Percentiles rank a stretch among this genome's conserved stretches.
phyloP scores from a whole-genome alignment of 257 asterid species.

The Fraxinus cuspidata region DNA sequence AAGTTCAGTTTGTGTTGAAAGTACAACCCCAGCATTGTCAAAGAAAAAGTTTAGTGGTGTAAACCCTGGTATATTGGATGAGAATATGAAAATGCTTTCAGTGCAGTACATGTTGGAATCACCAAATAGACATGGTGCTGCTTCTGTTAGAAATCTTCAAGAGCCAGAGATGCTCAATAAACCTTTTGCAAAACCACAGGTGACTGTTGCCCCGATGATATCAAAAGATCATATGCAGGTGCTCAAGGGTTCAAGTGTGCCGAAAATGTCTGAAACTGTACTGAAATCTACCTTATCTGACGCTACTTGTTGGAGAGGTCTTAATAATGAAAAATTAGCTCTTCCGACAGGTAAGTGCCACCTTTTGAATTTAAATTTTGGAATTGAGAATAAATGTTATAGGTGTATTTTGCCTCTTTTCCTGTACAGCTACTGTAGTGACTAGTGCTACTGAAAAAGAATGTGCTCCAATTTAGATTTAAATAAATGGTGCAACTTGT shows the following conservation, averaged over 20 bases:
- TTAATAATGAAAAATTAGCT: conserved; percentile 25
- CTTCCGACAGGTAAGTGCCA: conserved; percentile 36
- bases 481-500: conserved; percentile 29
- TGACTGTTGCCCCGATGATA: conserved; percentile 18
- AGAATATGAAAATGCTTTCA: conserved; percentile 31
- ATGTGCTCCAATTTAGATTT: conserved; percentile 24
- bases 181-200: conserved; percentile 26
- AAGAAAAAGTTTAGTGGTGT: conserved; percentile 22
- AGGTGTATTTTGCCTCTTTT: conserved; percentile 9
- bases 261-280: conserved; percentile 30
- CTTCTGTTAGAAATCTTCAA: conserved; percentile 30
- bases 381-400: conserved; percentile 12
- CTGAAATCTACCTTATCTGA: conserved; percentile 27
- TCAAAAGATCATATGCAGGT: conserved; percentile 19
- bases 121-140: conserved; percentile 24
- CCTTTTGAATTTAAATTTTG: conserved; percentile 20
- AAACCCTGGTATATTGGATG: conserved; percentile 26
- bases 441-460: background rate
- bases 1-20: conserved; percentile 31
- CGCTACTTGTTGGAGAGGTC: conserved; percentile 32
- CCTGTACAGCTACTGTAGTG: conserved; percentile 11
- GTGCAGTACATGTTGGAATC: conserved; percentile 32
- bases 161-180: conserved; percentile 29
- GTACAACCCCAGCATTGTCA: conserved; percentile 29
- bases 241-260: conserved; percentile 21